phyloP scores from a whole-genome alignment of 257 asterid genomes.

The Cinchona pubescens region DNA sequence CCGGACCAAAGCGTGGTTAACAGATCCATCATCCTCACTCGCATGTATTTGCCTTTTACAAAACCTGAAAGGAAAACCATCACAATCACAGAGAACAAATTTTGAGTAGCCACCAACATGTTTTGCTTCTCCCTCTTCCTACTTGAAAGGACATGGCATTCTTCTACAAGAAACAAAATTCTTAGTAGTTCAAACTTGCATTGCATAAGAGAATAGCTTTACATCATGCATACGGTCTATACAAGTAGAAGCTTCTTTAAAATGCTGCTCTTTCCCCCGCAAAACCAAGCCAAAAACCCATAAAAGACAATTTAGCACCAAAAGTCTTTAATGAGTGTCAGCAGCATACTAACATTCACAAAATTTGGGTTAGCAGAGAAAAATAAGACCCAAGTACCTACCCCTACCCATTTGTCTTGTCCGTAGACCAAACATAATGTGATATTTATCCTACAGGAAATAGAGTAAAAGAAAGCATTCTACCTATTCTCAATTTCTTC shows the following conservation, averaged over 20 bases:
- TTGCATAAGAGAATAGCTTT: neutral
- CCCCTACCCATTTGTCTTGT: too few relatives aligned
- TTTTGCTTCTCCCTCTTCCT: neutral
- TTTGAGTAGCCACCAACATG: neutral
- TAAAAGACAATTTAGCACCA: neutral
- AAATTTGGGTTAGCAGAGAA: neutral
- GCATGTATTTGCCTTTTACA: constrained; percentile 79
- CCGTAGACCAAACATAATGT: too few relatives aligned
- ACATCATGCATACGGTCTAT: neutral
- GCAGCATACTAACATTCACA: neutral
- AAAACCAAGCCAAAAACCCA: neutral
- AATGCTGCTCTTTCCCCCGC: neutral
- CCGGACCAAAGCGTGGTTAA: constrained; percentile 73
- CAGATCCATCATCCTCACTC: constrained; percentile 71
- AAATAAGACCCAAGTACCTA: neutral
- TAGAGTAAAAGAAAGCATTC: too few relatives aligned
- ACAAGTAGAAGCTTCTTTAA: neutral
- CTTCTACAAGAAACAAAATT: neutral
- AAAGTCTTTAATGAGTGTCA: neutral
- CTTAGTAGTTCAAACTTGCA: neutral
- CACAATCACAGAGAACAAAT: neutral
- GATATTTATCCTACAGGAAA: too few relatives aligned
- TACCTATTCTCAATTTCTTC: too few relatives aligned
- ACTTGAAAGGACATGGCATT: neutral
- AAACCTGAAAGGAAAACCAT: constrained; percentile 48